Evolutionary conservation across 1,139 yeast genomes (phyloP).

Genomic region (Scheffersomyces parashehatae): DNA sequence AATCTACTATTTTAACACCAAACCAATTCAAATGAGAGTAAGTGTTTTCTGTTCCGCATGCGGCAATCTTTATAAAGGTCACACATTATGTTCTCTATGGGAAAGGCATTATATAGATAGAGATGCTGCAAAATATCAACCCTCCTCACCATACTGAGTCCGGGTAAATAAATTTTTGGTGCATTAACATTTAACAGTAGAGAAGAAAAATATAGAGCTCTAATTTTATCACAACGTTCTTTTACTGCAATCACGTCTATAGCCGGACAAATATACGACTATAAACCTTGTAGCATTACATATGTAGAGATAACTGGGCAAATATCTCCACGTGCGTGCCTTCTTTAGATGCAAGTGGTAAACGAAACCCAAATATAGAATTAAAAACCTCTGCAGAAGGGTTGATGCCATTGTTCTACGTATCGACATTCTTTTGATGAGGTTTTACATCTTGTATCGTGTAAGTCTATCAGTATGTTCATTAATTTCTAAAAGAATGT

Average conservation of each 20-base stretch:
- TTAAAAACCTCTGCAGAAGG: constrained; percentile 44
- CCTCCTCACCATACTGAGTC: too few species aligned
- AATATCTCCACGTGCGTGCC: constrained; percentile 49
- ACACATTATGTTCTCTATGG: too few species aligned
- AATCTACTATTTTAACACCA: neutral
- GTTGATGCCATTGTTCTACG: constrained; percentile 18
- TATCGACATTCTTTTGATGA: constrained; percentile 40
- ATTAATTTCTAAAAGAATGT: neutral
- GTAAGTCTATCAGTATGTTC: neutral
- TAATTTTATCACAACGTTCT: too few species aligned
- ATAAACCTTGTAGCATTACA: too few species aligned
- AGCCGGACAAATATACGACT: too few species aligned
- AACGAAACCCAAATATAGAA: constrained; percentile 46
- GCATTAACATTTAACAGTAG: too few species aligned
- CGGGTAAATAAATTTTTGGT: too few species aligned
- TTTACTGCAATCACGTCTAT: too few species aligned
- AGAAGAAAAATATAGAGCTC: too few species aligned
- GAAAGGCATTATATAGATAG: too few species aligned
- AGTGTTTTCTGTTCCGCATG: too few species aligned
- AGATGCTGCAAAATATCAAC: constrained; percentile 1
- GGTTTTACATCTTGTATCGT: constrained; percentile 27
- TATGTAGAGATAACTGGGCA: constrained; percentile 25
- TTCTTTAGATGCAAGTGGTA: constrained; percentile 42
- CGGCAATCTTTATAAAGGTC: too few species aligned
- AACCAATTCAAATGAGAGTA: neutral